Conservation (phyloP, 2,329 filamentous ascomycete genomes). For the Thelonectria discophora region DNA sequence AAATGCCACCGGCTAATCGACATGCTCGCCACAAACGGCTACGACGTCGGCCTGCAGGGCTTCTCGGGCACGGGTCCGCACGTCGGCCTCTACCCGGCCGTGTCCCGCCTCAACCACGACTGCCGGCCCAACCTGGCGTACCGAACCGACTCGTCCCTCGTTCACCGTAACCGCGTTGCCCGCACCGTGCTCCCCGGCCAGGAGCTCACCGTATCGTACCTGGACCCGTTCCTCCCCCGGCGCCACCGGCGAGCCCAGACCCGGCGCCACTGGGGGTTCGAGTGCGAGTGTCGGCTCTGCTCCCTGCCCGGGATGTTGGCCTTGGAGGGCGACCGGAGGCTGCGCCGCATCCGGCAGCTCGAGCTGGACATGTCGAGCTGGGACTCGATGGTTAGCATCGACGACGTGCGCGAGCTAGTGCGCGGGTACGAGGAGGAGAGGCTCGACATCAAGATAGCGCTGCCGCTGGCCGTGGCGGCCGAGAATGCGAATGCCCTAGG, state of each 20-base stretch:
- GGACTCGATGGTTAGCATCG: background rate
- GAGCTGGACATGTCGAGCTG: background rate
- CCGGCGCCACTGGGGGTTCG: slow-evolving; percentile 2
- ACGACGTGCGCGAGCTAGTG: slow-evolving; percentile 1
- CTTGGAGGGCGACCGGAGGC: slow-evolving; percentile 1
- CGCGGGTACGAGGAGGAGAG: slow-evolving; percentile 1
- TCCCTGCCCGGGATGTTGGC: background rate
- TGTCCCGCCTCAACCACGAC: slow-evolving; percentile 16
- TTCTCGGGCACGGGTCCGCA: background rate
- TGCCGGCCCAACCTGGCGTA: slow-evolving; percentile 18
- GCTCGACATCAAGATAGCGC: slow-evolving; percentile 3
- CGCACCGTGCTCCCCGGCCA: slow-evolving; percentile 6
- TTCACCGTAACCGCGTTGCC: background rate
- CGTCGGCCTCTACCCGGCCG: slow-evolving; percentile 3
- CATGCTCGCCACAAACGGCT: background rate
- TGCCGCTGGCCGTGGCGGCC: slow-evolving; percentile 1
- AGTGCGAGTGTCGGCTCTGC: slow-evolving; percentile 11
- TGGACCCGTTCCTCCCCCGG: background rate
- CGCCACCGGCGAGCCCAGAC: background rate
- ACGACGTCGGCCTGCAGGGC: no score
- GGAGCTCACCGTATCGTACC: slow-evolving; percentile 17
- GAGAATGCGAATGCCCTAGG: slow-evolving; percentile 8
- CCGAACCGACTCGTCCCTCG: slow-evolving; percentile 12
- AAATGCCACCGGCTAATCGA: slow-evolving; percentile 2
- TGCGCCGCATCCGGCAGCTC: background rate